These are phyloP conservation scores for Penicillium coffeae DNA, from an alignment of 495 filamentous ascomycete species.

Conservation along the genomic window DNA sequence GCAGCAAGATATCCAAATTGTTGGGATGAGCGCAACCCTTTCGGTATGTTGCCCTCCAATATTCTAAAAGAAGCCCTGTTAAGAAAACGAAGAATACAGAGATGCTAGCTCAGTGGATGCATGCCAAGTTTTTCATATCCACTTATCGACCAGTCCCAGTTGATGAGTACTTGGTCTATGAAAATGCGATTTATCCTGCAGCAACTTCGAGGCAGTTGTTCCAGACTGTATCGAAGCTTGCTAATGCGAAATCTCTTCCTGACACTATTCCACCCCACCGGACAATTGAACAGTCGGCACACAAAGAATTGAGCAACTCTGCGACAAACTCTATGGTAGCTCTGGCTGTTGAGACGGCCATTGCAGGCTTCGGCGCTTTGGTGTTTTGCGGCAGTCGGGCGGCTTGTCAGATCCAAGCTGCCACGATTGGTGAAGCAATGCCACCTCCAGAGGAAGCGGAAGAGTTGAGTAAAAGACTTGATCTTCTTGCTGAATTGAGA, in stretches of 20 bases:
- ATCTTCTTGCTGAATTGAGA: slow-evolving; percentile 65
- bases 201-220: slow-evolving; percentile 60
- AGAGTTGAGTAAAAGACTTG: slow-evolving; percentile 55
- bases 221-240: slow-evolving; percentile 55
- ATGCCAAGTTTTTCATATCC: slow-evolving; percentile 68
- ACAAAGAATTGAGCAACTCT: slow-evolving; percentile 59
- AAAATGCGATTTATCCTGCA: slow-evolving; percentile 64
- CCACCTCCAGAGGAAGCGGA: slow-evolving; percentile 43
- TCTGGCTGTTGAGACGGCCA: slow-evolving; percentile 62
- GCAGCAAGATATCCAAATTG: slow-evolving; percentile 65
- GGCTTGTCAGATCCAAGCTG: slow-evolving; percentile 61
- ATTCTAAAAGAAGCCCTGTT: slow-evolving; percentile 5
- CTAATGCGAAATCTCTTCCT: slow-evolving; percentile 26
- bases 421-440: slow-evolving; percentile 60
- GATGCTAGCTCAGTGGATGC: slow-evolving; percentile 66
- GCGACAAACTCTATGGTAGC: slow-evolving; percentile 67
- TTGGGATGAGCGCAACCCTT: slow-evolving; percentile 82
- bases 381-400: slow-evolving; percentile 73
- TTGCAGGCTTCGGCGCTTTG: slow-evolving; percentile 65
- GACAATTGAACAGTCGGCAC: slow-evolving; percentile 49
- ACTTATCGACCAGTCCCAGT: slow-evolving; percentile 72
- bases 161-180: slow-evolving; percentile 72
- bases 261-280: slow-evolving; percentile 43
- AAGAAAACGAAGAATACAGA: slow-evolving; percentile 57
- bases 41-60: slow-evolving; percentile 45